Evolutionary conservation across 116 monocot genomes (phyloP).

Genomic region (Papilionanthe hybrid): DNA sequence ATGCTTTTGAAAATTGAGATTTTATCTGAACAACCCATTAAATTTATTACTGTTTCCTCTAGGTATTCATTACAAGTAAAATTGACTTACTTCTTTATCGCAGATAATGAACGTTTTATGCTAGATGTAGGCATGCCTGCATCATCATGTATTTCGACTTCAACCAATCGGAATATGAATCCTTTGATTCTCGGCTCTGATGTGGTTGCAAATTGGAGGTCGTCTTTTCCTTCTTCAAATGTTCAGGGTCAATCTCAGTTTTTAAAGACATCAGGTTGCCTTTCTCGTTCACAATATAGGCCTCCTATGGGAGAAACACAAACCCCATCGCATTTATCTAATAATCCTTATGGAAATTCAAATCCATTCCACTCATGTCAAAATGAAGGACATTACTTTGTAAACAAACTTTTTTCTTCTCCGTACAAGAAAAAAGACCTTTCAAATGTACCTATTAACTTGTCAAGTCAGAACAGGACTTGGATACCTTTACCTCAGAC

Average conservation of each 20-base stretch:
- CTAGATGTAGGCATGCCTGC: neutral
- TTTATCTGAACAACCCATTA: neutral
- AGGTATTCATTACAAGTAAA: conserved; percentile 3
- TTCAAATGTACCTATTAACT: neutral
- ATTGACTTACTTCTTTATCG: neutral
- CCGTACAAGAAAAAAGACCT: neutral
- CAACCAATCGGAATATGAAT: neutral
- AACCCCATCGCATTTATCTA: neutral
- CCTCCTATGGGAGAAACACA: neutral
- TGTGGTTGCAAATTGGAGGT: neutral
- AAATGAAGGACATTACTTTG: neutral
- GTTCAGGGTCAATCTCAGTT: neutral
- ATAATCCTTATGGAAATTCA: neutral
- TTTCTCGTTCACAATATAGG: neutral
- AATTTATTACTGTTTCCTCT: neutral
- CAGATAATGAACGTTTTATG: conserved; percentile 9
- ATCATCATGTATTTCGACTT: conserved; percentile 6
- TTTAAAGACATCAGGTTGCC: neutral
- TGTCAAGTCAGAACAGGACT: neutral
- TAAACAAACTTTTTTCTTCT: no score
- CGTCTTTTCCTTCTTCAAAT: neutral
- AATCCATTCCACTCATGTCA: neutral
- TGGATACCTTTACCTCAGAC: neutral
- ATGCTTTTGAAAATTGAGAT: neutral
- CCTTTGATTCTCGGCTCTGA: neutral